A percentile compares a stretch with the other conserved stretches of the same genome.
Evolutionary conservation across 2,329 filamentous ascomycete species (phyloP).

Genomic region (Colletotrichum sp.): DNA sequence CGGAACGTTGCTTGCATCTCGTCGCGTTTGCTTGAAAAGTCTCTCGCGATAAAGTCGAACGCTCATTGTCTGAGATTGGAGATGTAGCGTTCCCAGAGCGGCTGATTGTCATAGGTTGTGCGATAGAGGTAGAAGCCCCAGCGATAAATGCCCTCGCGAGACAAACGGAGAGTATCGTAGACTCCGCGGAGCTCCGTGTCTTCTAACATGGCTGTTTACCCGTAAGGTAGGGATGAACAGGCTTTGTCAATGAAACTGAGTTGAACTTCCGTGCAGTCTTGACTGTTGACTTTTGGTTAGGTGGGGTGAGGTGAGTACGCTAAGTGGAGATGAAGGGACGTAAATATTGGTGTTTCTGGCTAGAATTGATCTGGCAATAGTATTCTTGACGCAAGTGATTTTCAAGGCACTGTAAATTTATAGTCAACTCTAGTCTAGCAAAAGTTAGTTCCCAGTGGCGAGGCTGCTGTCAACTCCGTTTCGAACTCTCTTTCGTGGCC

Average conservation of each 20-base stretch:
- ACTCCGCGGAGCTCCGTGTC: background rate
- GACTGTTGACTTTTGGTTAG: no score
- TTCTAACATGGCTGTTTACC: background rate
- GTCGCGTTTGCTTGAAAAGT: background rate
- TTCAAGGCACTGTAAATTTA: no score
- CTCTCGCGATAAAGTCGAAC: background rate
- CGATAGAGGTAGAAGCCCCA: background rate
- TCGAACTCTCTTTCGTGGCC: no score
- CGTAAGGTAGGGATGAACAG: accelerated
- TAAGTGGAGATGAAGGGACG: background rate
- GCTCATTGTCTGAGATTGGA: background rate
- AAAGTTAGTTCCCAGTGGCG: no score
- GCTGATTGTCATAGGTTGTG: background rate
- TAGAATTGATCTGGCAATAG: no score
- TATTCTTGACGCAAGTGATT: no score
- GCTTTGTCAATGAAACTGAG: background rate
- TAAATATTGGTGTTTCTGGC: no score
- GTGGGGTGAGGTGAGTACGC: background rate
- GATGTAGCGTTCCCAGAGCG: background rate
- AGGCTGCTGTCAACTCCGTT: no score
- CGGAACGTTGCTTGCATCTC: background rate
- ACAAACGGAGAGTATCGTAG: background rate
- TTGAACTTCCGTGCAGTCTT: background rate
- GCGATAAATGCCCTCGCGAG: background rate
- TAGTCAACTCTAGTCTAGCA: no score